Base-by-base conservation (phyloP, 140 eudicot species). In the Cichorium intybus region DNA sequence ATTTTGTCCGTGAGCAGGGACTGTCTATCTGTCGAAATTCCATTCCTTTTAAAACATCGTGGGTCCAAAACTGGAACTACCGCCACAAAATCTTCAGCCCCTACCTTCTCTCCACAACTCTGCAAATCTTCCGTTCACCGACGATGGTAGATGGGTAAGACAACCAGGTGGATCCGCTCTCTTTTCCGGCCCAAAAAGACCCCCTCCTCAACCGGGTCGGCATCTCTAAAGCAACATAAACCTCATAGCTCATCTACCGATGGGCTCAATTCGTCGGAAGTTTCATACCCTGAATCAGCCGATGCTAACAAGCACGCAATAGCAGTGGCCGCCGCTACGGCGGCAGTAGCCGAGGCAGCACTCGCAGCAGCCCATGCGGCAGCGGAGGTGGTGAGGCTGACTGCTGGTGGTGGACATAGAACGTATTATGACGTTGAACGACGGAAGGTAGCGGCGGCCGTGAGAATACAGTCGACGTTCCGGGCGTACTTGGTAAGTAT, bases 321-420 rank as follows among this genome's bases (percentile, higher is more conserved):
- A 48, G 97, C 96, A 7, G 97, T 91, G 24, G 97, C 97, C 7
- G 97, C 88, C n/a, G 96, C 97, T 17, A 91, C 96, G 10, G 97
- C 96, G 0, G 96, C 89, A 0, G 98, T 85, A 23, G 98, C 98
- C 0, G 96, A 92, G 66, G 98, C 98, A 0, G 98, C 98, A 3
- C 84, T 92, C 3, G 98, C 92, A 16, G 98, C 98, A 12, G 98
- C 98, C 0, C 87, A 85, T 48, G 96, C 98, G 7, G 98, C 98
- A 6, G 98, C 96, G 1, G 95, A 92, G 71, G 98, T 92, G 4
- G 98, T 92, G 5, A 79, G 95, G 49, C 71, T 92, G 6, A 92
- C 95, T 0, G 74, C 85, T 27, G 52, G 60, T 6, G 77, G 59
- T 10, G 72, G 81, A 41, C n/a, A 46, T 34, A 62, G 82, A 26